Conservation (phyloP, 2,329 filamentous ascomycete species). For the Stachybotrys chlorohalonatus region DNA sequence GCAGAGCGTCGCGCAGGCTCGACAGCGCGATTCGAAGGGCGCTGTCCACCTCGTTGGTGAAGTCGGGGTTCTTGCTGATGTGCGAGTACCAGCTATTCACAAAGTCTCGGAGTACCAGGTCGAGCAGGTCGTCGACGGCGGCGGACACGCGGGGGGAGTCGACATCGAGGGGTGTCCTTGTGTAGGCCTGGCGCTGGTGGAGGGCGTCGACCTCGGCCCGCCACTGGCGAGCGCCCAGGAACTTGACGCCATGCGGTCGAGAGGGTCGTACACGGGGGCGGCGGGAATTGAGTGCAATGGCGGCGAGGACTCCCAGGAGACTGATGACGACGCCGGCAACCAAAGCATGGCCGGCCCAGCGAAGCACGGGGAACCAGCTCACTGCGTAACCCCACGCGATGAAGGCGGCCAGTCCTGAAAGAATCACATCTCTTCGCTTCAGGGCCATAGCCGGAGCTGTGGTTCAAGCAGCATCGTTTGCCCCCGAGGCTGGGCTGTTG, state of each 20-base stretch:
- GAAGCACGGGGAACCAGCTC: constrained; percentile 73
- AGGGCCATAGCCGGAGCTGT: constrained; percentile 50
- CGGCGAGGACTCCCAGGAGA: constrained; percentile 44
- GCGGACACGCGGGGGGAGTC: constrained; percentile 70
- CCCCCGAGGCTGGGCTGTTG: background rate
- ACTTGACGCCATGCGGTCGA: constrained; percentile 41
- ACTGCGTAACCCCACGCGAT: constrained; percentile 82
- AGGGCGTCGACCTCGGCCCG: constrained; percentile 58
- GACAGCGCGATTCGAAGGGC: constrained; percentile 64
- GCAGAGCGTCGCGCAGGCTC: constrained; percentile 62
- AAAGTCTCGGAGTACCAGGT: constrained; percentile 72
- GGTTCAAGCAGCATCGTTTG: constrained; percentile 21
- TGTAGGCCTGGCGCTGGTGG: constrained; percentile 57
- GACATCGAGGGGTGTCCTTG: constrained; percentile 61
- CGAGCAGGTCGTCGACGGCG: constrained; percentile 70
- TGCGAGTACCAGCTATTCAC: constrained; percentile 79
- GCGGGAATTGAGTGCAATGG: constrained; percentile 45
- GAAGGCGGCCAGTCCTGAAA: constrained; percentile 62
- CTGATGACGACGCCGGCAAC: constrained; percentile 55
- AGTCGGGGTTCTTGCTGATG: constrained; percentile 73
- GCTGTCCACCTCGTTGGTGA: constrained; percentile 79
- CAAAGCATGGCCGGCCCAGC: constrained; percentile 81
- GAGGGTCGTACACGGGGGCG: constrained; percentile 30
- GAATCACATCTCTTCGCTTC: constrained; percentile 61
- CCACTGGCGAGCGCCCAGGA: constrained; percentile 59